phyloP scores from a whole-genome alignment of 2,329 filamentous ascomycete species.

The Hypoxylon sp. region DNA sequence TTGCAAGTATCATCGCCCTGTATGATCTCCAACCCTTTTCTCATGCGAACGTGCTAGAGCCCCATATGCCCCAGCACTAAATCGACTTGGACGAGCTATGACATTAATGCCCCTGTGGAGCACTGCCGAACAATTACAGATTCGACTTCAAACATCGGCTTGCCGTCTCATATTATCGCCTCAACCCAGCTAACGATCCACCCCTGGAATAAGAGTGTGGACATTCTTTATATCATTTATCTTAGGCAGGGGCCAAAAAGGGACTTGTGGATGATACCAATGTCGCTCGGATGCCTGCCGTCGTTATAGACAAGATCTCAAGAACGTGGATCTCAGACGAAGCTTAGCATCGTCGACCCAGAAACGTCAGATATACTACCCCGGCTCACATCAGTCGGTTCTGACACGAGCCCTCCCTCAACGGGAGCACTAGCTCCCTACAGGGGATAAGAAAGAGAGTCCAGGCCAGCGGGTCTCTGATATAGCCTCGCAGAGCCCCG shows the following conservation, averaged over 20 bases:
- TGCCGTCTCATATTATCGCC: slow-evolving; percentile 46
- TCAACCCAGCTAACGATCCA: slow-evolving; percentile 32
- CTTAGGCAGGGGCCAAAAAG: slow-evolving; percentile 30
- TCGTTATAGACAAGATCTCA: slow-evolving; percentile 66
- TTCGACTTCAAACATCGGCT: slow-evolving; percentile 43
- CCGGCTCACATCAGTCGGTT: slow-evolving; percentile 54
- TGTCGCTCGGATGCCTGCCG: slow-evolving; percentile 69
- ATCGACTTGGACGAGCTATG: slow-evolving; percentile 39
- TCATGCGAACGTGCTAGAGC: slow-evolving; percentile 53
- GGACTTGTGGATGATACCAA: slow-evolving; percentile 50
- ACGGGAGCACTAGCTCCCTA: slow-evolving; percentile 55
- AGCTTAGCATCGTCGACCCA: slow-evolving; percentile 57
- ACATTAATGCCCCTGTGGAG: slow-evolving; percentile 42
- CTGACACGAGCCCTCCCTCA: slow-evolving; percentile 61
- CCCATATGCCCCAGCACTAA: slow-evolving; percentile 28
- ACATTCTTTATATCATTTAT: slow-evolving; percentile 19
- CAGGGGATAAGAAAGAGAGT: slow-evolving; percentile 49
- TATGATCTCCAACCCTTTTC: slow-evolving; percentile 57
- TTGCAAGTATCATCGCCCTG: slow-evolving; percentile 54
- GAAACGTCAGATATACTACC: slow-evolving; percentile 59
- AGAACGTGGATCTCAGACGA: slow-evolving; percentile 66
- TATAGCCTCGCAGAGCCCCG: slow-evolving; percentile 56
- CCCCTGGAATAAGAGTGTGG: slow-evolving; percentile 40
- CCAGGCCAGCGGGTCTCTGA: slow-evolving; percentile 53
- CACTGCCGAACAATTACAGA: slow-evolving; percentile 38